A percentile compares a stretch with the other conserved stretches of the same genome.
Evolutionary conservation across 495 filamentous ascomycete genomes (phyloP).

Genomic region (Annulohypoxylon maeteangense): DNA sequence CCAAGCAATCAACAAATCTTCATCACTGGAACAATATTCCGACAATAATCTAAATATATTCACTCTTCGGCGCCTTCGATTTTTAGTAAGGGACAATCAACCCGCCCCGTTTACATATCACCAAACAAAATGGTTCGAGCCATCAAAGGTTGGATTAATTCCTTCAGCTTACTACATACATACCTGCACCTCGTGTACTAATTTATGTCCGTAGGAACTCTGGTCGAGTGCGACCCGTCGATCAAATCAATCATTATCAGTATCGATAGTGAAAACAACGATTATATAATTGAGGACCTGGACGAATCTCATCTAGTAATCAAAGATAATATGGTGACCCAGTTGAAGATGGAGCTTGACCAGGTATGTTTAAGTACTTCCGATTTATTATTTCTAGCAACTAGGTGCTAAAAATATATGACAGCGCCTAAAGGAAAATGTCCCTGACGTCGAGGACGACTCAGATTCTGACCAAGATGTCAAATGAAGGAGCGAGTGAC

Average conservation of each 20-base stretch:
- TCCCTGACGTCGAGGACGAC: constrained; percentile 56
- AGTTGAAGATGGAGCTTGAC: constrained; percentile 70
- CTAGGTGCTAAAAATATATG: neutral
- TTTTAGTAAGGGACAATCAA: neutral
- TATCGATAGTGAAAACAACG: constrained; percentile 65
- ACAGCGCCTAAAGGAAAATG: constrained; percentile 57
- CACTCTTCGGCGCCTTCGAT: neutral
- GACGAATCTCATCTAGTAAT: constrained; percentile 79
- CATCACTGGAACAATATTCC: too few species aligned
- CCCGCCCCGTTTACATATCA: neutral
- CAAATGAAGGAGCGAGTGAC: constrained; percentile 21
- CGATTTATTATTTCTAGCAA: neutral
- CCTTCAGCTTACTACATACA: neutral
- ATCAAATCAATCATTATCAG: constrained; percentile 70
- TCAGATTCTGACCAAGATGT: constrained; percentile 44
- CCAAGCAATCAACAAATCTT: neutral
- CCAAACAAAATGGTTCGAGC: constrained; percentile 34
- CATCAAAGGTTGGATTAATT: constrained; percentile 30
- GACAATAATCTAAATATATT: neutral
- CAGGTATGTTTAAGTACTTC: constrained; percentile 52
- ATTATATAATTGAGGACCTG: constrained; percentile 73
- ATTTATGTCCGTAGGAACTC: constrained; percentile 62
- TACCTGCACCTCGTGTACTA: constrained; percentile 3
- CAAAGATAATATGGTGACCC: constrained; percentile 72
- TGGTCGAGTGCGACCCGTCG: constrained; percentile 77